A percentile compares a stretch with the other conserved stretches of the same genome.
Evolutionary conservation across 495 filamentous ascomycete genomes (phyloP).

Genomic region (Cenococcum geophilum): DNA sequence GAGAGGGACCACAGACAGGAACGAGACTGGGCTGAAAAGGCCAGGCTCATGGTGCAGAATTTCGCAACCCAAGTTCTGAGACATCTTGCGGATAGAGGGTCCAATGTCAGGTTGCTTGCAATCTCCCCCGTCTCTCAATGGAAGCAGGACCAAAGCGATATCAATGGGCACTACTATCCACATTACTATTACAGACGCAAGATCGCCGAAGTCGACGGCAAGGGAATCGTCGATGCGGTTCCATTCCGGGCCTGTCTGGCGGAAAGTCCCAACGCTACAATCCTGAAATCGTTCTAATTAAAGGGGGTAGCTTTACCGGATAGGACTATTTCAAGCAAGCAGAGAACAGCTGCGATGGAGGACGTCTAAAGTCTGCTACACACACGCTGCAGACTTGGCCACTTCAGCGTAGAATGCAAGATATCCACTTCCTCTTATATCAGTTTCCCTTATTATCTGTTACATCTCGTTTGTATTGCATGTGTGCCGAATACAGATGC

Average conservation of each 20-base stretch:
- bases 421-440: too few species aligned
- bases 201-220: slow-evolving; percentile 7
- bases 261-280: slow-evolving; percentile 10
- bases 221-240: slow-evolving; percentile 5
- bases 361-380: too few species aligned
- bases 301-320: not conserved
- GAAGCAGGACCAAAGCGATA: slow-evolving; percentile 9
- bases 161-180: slow-evolving; percentile 13
- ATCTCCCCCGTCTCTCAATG: slow-evolving; percentile 11
- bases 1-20: not conserved
- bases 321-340: not conserved
- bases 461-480: too few species aligned
- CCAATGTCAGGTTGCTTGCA: slow-evolving; percentile 9
- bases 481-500: too few species aligned
- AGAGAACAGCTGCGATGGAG: too few species aligned
- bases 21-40: slow-evolving; percentile 1
- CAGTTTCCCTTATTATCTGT: too few species aligned
- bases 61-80: slow-evolving; percentile 12
- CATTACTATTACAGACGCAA: slow-evolving; percentile 10
- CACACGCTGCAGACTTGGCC: too few species aligned
- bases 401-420: too few species aligned
- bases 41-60: slow-evolving; percentile 1
- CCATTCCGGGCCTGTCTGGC: slow-evolving; percentile 14
- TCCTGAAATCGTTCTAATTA: slow-evolving; percentile 2
- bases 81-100: slow-evolving; percentile 10